Evolutionary conservation across 495 filamentous ascomycete species (phyloP).

Genomic region (Neurospora cerealis): DNA sequence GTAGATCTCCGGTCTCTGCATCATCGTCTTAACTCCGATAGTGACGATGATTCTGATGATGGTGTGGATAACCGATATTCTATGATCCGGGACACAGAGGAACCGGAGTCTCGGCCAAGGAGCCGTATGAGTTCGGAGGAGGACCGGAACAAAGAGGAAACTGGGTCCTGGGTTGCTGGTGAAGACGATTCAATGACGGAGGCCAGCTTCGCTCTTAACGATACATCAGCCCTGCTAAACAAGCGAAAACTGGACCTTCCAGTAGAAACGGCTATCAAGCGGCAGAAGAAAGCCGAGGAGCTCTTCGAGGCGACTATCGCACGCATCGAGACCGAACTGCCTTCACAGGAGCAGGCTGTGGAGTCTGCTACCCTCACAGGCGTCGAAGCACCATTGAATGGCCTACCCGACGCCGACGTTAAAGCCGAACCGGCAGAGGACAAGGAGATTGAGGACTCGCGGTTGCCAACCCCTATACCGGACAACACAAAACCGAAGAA

Average conservation of each 20-base stretch:
- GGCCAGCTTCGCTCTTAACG: slow-evolving; percentile 38
- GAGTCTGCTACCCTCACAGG: slow-evolving; percentile 32
- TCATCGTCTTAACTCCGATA: slow-evolving; percentile 43
- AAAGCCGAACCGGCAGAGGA: slow-evolving; percentile 20
- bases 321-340: slow-evolving; percentile 39
- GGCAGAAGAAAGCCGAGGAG: slow-evolving; percentile 63
- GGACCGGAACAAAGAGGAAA: slow-evolving; percentile 56
- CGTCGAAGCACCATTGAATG: not conserved
- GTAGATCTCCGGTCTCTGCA: slow-evolving; percentile 42
- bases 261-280: slow-evolving; percentile 54
- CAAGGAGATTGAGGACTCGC: slow-evolving; percentile 30
- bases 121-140: slow-evolving; percentile 67
- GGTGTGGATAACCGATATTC: slow-evolving; percentile 39
- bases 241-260: slow-evolving; percentile 62
- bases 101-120: slow-evolving; percentile 68
- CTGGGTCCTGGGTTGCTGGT: slow-evolving; percentile 27
- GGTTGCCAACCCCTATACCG: slow-evolving; percentile 32
- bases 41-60: slow-evolving; percentile 47
- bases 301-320: slow-evolving; percentile 56
- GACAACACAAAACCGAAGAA: slow-evolving; percentile 27
- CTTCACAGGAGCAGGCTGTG: slow-evolving; percentile 22
- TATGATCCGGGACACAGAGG: slow-evolving; percentile 63
- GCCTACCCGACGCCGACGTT: not conserved
- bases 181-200: slow-evolving; percentile 51
- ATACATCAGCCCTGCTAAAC: slow-evolving; percentile 35